These are phyloP conservation scores for Pleurotus salmoneostramineus DNA, from an alignment of 768 basidiomycete species.

Conservation along the genomic window DNA sequence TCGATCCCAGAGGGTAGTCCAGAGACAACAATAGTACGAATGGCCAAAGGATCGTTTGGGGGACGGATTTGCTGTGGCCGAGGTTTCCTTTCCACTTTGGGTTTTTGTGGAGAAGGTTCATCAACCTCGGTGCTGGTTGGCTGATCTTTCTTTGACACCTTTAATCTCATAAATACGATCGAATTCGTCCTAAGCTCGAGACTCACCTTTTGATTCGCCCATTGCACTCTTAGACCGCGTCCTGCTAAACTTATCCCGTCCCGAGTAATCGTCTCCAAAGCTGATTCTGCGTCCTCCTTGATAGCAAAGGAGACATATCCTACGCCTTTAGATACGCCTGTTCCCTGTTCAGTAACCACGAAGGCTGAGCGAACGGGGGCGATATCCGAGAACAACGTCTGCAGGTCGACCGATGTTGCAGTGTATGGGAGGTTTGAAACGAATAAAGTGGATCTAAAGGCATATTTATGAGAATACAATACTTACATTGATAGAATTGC, in stretches of 20 bases:
- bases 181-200: not conserved
- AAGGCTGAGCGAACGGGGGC: conserved; percentile 94
- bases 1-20: conserved; percentile 64
- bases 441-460: conserved; percentile 76
- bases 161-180: not conserved
- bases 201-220: conserved; percentile 77
- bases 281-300: conserved; percentile 81
- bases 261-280: conserved; percentile 59
- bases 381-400: conserved; percentile 92
- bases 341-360: conserved; percentile 78
- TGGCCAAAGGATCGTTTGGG: conserved; percentile 72
- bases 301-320: conserved; percentile 94
- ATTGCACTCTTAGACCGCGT: conserved; percentile 68
- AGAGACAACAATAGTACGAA: conserved; percentile 75
- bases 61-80: conserved; percentile 27
- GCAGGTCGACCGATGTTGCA: conserved; percentile 85
- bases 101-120: not conserved
- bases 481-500: not conserved
- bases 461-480: not conserved
- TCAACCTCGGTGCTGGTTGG: not conserved
- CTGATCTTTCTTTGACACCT: not conserved
- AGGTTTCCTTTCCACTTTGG: conserved; percentile 8
- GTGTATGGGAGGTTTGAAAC: conserved; percentile 91
- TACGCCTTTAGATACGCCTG: conserved; percentile 85
- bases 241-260: conserved; percentile 66